A percentile compares a stretch with the other conserved stretches of the same genome.
phyloP scores from a whole-genome alignment of 192 early-diverging fungal species.

The Coemansia reversa region DNA sequence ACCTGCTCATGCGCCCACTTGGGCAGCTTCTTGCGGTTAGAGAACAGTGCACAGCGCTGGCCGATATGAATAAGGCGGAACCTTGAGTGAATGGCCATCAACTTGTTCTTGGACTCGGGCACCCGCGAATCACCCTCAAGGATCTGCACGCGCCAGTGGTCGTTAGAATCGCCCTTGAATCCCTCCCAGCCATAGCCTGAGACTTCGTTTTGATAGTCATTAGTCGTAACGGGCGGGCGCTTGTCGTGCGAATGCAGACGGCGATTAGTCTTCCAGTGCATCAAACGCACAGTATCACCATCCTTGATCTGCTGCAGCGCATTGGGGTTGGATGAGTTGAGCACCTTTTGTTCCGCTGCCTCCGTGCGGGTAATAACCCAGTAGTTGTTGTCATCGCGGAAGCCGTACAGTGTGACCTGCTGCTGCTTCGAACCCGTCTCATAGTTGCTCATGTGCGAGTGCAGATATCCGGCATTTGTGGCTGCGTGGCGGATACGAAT shows the following conservation, averaged over 20 bases:
- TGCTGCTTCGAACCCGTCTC: conserved; percentile 71
- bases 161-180: conserved; percentile 86
- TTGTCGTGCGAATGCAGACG: conserved; percentile 75
- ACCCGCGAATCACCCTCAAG: conserved; percentile 56
- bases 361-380: conserved; percentile 60
- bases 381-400: conserved; percentile 85
- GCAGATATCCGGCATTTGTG: conserved; percentile 52
- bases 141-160: conserved; percentile 87
- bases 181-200: conserved; percentile 68
- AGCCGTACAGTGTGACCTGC: conserved; percentile 76
- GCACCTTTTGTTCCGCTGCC: conserved; percentile 19
- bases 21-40: conserved; percentile 77
- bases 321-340: conserved; percentile 40
- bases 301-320: conserved; percentile 55
- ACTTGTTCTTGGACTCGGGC: conserved; percentile 50
- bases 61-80: conserved; percentile 75
- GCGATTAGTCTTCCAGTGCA: conserved; percentile 61
- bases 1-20: conserved; percentile 92
- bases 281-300: conserved; percentile 77
- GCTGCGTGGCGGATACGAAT: conserved; percentile 52
- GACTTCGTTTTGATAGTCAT: conserved; percentile 75
- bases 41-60: conserved; percentile 79
- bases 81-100: conserved; percentile 64
- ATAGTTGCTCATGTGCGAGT: conserved; percentile 67
- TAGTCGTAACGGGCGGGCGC: conserved; percentile 64